Evolutionary conservation across 2,329 filamentous ascomycete species (phyloP), one percentile per base, ranked within the genome.

Genomic region (Claviceps quebecensis): DNA sequence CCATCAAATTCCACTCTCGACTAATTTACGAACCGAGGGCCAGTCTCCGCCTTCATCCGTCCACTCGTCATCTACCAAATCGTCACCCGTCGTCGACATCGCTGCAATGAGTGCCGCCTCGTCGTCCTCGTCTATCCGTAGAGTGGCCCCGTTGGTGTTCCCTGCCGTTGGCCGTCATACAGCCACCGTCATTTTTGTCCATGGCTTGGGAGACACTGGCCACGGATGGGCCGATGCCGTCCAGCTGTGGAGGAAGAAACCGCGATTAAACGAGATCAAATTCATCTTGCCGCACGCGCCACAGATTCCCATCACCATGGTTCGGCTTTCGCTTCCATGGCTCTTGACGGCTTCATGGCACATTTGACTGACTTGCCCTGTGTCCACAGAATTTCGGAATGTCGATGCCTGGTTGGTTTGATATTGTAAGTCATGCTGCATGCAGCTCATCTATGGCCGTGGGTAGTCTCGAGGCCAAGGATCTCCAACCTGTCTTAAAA

Each of bases 251-350:
- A 82, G 88, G 51, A 77, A 83, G 37, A 78, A 86, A 49, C 78
- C 81, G 66, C 83, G 84, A 62, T 87, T 97, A 56, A 80, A 89
- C 53, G 86, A 96, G 69, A 87, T 95, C 65, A 86, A 91, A 64
- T 97, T 97, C 67, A 80, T 98, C 63, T 84, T 98, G 67, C 93
- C 93, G 16, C 87, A 95, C 70, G 93, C 93, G 29, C 89, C 91
- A 5, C 70, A 69, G 39, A 93, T 95, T 50, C 88, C 89, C 36
- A 87, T 96, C 63, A 90, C 88, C n/a, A 73, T 68, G 54, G 67
- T 69, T 50, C 55, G 65, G 60, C 48, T 3, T n/a, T n/a, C 8
- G 38, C 13, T n/a, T 26, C 5, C n/a, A 29, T 34, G 19, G 36
- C 41, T 34, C 3, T n/a, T 37, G n/a, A 19, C 4, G 8, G 26